Base-by-base conservation (phyloP, 306 rosid genomes). In the Corylus heterophylla region DNA sequence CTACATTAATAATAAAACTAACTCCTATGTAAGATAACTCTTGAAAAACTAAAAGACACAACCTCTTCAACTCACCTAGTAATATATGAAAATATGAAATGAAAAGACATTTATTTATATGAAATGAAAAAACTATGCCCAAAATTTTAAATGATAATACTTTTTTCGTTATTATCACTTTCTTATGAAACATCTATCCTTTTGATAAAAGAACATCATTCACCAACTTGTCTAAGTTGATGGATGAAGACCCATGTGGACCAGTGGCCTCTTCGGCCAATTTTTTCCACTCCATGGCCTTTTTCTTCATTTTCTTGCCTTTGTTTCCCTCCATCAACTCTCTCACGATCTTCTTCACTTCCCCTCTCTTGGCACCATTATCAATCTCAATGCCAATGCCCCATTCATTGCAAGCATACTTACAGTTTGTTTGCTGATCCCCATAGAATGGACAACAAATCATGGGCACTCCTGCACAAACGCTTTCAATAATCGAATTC, bases 401-500 rank as follows among this genome's bases (percentile, higher is more conserved):
- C 71, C 71, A 66, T 37, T 66, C 71, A 66, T 66, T 17, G 7
- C 71, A 66, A 8, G 49, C n/a, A 66, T 66, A 66, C 25, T 17
- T 66, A 49, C 25, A 66, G 27, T 66, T 66, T 17, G 27, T 66
- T 7, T 16, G 49, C 4, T 66, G 71, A 66, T 66, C 71, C 1
- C 2, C 14, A 9, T 0, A 1, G 22, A 3, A 16, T 39, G 71
- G 50, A 12, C 71, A 66, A 18, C 71, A 66, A 66, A 37, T 49
- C 71, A 66, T 17, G 1, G 81, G 75, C 45, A 78, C 69, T 4
- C 75, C 69, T 7, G 75, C 75, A 5, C 7, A 55, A 45, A 77
- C 2, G 52, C 74, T 78, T 39, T 78, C 81, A 18, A 78, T 22
- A 1, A 49, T 69, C 27, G 81, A 77, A 55, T 55, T 77, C 75